Evolutionary conservation across 2,329 filamentous ascomycete genomes (phyloP).

Genomic region (Tolypocladium tropicale): DNA sequence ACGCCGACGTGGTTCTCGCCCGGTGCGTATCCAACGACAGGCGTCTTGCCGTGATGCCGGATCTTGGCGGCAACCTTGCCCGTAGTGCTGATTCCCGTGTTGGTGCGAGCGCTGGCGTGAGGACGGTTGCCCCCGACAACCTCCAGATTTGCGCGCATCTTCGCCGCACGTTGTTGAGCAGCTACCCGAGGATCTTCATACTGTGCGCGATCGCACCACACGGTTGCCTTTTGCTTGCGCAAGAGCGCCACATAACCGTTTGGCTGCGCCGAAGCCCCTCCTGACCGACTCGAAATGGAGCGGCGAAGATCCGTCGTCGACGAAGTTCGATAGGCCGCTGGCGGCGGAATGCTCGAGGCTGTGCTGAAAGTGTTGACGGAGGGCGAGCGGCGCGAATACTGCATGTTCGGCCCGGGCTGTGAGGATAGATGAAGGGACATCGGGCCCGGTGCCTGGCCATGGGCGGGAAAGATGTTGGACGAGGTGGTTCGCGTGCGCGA

Average conservation of each 20-base stretch:
- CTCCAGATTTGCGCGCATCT: conserved; percentile 76
- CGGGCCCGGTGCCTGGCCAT: conserved; percentile 10
- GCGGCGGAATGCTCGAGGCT: conserved; percentile 54
- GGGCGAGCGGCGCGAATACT: conserved; percentile 43
- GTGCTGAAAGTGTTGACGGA: conserved; percentile 61
- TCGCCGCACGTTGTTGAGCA: conserved; percentile 77
- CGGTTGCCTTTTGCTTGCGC: conserved; percentile 92
- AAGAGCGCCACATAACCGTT: conserved; percentile 92
- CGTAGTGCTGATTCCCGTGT: conserved; percentile 50
- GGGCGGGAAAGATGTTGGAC: conserved; percentile 39
- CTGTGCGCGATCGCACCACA: conserved; percentile 94
- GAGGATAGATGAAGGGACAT: conserved; percentile 2
- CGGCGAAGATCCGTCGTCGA: conserved; percentile 53
- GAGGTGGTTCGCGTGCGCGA: conserved; percentile 47
- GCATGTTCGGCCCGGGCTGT: conserved; percentile 1
- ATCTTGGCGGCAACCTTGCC: conserved; percentile 75
- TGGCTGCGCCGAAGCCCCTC: conserved; percentile 40
- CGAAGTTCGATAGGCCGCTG: conserved; percentile 46
- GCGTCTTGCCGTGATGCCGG: conserved; percentile 73
- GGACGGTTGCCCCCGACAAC: conserved; percentile 55
- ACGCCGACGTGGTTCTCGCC: conserved; percentile 64
- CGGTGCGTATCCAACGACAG: conserved; percentile 67
- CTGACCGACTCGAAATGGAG: conserved; percentile 73
- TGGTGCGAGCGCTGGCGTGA: conserved; percentile 37
- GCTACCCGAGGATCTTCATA: conserved; percentile 78